Base-by-base conservation (phyloP, 1,284 basidiomycete genomes). In the Papiliotrema flavescens region DNA sequence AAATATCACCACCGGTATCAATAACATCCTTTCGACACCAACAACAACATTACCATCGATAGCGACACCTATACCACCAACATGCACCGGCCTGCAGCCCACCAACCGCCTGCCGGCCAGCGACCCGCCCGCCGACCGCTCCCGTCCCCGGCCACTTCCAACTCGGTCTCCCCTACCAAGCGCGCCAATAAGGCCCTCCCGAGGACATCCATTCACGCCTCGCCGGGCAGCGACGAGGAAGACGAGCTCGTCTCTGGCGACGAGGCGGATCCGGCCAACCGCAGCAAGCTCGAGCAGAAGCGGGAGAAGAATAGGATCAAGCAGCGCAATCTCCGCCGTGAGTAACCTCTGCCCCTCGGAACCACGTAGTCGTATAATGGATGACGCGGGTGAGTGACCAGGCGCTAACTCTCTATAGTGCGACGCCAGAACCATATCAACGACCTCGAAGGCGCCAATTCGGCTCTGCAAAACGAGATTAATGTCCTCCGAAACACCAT, bases 201-300 rank as follows among this genome's bases (percentile, higher is more conserved):
- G n/a, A n/a, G n/a, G n/a, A n/a, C 35, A 11, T n/a, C 35, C 35
- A 37, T 37, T n/a, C 35, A n/a, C 9, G 35, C 35, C 11, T 9
- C 35, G 35, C n/a, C 35, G n/a, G 35, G n/a, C n/a, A 37, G 35
- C 35, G 35, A 37, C 40, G 48, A 39, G 3, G 47, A 50, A 11
- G 48, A 58, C 9, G 50, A 56, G 13, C 19, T 5, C 5, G 36
- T 32, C 9, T 48, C 51, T 24, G 53, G 41, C 3, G 54, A 48
- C 11, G 51, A 52, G 37, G 77, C 64, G 24, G 87, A 87, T 23
- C 81, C 56, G 42, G 47, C 14, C 45, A 49, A 54, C 36, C 41
- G 41, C 17, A 13, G 8, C 11, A 60, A 60, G 48, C 59, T 65
- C 34, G 67, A 65, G 50, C 54, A 61, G 24, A 62, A 58, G 35